A percentile compares a stretch with the other conserved stretches of the same genome.
These are phyloP conservation scores for Diaporthe humulicola DNA, from an alignment of 2,329 filamentous ascomycete species.

Conservation along the genomic window DNA sequence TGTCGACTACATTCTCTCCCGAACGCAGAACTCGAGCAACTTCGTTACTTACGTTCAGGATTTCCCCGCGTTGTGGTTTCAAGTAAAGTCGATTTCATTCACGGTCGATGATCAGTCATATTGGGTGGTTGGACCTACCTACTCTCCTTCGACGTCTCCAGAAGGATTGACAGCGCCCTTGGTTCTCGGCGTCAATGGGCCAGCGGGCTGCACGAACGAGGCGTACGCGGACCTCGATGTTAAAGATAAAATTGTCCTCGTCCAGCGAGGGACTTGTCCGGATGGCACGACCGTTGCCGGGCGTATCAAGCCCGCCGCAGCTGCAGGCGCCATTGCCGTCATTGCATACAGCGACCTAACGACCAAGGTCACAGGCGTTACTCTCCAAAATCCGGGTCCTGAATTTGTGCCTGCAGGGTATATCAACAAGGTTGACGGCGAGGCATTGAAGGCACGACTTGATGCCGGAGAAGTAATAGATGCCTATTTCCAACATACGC, in stretches of 20 bases:
- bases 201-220: slow-evolving; percentile 14
- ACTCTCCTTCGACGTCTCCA: slow-evolving; percentile 13
- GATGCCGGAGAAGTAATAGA: neutral
- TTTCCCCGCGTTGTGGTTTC: neutral
- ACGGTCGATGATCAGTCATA: neutral
- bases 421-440: slow-evolving; percentile 22
- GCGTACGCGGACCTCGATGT: slow-evolving; percentile 9
- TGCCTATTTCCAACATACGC: slow-evolving; percentile 3
- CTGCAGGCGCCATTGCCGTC: neutral
- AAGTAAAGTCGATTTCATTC: slow-evolving; percentile 26
- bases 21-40: neutral
- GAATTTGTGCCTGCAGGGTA: slow-evolving; percentile 16
- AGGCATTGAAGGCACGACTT: slow-evolving; percentile 1
- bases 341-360: slow-evolving; percentile 23
- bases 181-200: slow-evolving; percentile 4
- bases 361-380: neutral
- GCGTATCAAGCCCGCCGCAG: slow-evolving; percentile 11
- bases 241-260: slow-evolving; percentile 5
- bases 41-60: slow-evolving; percentile 6
- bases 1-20: slow-evolving; percentile 64
- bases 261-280: neutral
- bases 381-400: neutral
- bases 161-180: neutral
- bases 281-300: slow-evolving; percentile 1
- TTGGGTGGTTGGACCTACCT: slow-evolving; percentile 5